Conservation (phyloP, 139 green algal species). For the Chlorella sp. region DNA sequence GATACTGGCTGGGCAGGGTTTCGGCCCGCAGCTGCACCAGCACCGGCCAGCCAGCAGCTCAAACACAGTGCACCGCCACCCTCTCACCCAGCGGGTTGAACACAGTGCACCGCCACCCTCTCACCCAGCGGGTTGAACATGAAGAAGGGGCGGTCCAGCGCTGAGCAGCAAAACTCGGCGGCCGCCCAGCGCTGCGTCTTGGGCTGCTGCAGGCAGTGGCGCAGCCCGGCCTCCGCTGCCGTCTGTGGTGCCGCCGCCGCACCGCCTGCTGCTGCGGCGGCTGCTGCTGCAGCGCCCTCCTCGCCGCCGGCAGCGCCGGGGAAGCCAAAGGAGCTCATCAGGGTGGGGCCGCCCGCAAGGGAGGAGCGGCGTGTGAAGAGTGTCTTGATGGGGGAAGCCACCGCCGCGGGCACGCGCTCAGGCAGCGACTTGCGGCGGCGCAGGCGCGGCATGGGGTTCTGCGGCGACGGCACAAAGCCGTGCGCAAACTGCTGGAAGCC, state of each 20-base stretch:
- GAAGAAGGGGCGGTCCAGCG: constrained; percentile 79
- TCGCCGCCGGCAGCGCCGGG: neutral
- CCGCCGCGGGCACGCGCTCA: constrained; percentile 40
- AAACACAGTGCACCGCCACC: too few species aligned
- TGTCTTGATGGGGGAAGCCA: constrained; percentile 50
- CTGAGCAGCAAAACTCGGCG: constrained; percentile 75
- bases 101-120: too few species aligned
- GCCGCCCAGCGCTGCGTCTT: constrained; percentile 30
- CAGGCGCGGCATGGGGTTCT: constrained; percentile 39
- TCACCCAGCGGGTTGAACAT: constrained; percentile 60
- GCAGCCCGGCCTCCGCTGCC: constrained; percentile 58
- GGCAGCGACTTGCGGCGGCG: constrained; percentile 57
- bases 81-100: too few species aligned
- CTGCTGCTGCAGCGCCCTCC: neutral
- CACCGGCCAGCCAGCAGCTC: too few species aligned
- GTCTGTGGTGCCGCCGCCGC: neutral
- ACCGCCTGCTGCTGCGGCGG: neutral
- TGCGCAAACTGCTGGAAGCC: constrained; percentile 15
- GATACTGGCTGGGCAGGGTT: too few species aligned
- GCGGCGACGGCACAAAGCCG: constrained; percentile 24
- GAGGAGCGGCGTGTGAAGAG: constrained; percentile 42
- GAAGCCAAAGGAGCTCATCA: neutral
- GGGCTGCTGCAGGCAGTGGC: constrained; percentile 57
- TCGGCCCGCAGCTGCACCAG: too few species aligned
- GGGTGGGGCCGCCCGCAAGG: constrained; percentile 15